These are phyloP conservation scores for Cnidoscolus chayamansa DNA, from an alignment of 441 rosid species.

Conservation along the genomic window DNA sequence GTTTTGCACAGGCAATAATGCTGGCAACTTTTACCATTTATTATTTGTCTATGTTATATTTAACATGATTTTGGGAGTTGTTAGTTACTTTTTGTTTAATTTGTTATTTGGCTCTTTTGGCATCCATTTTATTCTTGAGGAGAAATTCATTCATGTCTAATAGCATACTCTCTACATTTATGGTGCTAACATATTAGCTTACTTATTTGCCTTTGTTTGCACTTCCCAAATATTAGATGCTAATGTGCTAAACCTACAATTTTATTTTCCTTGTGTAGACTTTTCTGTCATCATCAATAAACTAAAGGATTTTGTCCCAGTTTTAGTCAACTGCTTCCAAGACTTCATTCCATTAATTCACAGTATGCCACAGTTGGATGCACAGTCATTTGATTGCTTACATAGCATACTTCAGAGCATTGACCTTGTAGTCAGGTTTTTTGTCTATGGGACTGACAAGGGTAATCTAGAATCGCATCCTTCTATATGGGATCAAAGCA, in stretches of 20 bases:
- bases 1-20: background rate
- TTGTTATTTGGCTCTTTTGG: too few relatives aligned
- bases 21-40: background rate
- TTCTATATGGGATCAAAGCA: too few relatives aligned
- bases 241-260: too few relatives aligned
- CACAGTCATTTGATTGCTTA: constrained; percentile 59
- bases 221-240: too few relatives aligned
- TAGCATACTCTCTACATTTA: background rate
- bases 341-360: constrained; percentile 62
- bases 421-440: constrained; percentile 45
- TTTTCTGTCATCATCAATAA: constrained; percentile 41
- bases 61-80: background rate
- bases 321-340: constrained; percentile 64
- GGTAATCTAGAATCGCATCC: too few relatives aligned
- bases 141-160: constrained; percentile 1
- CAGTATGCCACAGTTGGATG: constrained; percentile 41
- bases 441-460: too few relatives aligned
- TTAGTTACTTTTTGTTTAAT: too few relatives aligned
- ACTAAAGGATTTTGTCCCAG: constrained; percentile 64
- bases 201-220: too few relatives aligned
- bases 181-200: background rate
- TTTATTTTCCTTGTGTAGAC: constrained; percentile 38
- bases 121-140: background rate
- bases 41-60: background rate
- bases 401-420: constrained; percentile 59